phyloP scores from a whole-genome alignment of 1,284 basidiomycete species.

The Cutaneotrichosporon cavernicola region DNA sequence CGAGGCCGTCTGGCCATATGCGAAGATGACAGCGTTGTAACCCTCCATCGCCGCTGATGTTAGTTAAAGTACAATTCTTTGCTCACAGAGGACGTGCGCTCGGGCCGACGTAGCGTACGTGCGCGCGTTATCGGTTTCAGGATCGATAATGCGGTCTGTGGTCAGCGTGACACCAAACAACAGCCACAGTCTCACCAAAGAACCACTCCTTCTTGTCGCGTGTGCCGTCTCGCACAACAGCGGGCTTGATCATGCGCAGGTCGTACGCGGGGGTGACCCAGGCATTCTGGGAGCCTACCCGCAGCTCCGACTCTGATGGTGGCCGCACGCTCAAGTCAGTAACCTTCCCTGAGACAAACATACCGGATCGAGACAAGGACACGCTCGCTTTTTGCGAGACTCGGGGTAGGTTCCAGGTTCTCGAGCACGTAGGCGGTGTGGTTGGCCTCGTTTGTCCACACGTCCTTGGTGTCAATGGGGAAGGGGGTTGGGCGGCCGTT shows the following conservation, averaged over 20 bases:
- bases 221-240: conserved; percentile 37
- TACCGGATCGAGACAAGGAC: conserved; percentile 84
- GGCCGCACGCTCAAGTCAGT: conserved; percentile 64
- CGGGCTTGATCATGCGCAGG: conserved; percentile 43
- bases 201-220: conserved; percentile 50
- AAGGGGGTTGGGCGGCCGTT: neutral
- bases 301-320: conserved; percentile 54
- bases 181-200: conserved; percentile 53
- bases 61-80: too few relatives aligned
- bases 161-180: conserved; percentile 53
- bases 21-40: conserved; percentile 91
- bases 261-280: conserved; percentile 46
- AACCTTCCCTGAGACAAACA: conserved; percentile 10
- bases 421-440: conserved; percentile 24
- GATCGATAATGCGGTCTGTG: conserved; percentile 44
- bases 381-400: conserved; percentile 60
- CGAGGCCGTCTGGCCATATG: conserved; percentile 69
- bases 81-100: conserved; percentile 69
- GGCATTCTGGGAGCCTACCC: conserved; percentile 32
- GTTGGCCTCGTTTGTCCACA: conserved; percentile 11
- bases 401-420: conserved; percentile 18
- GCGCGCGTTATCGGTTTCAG: conserved; percentile 71
- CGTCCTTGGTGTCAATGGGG: conserved; percentile 10
- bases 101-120: conserved; percentile 81
- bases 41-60: conserved; percentile 82